phyloP scores from a whole-genome alignment of 345 rosid genomes.

The Eucalyptus marginata region DNA sequence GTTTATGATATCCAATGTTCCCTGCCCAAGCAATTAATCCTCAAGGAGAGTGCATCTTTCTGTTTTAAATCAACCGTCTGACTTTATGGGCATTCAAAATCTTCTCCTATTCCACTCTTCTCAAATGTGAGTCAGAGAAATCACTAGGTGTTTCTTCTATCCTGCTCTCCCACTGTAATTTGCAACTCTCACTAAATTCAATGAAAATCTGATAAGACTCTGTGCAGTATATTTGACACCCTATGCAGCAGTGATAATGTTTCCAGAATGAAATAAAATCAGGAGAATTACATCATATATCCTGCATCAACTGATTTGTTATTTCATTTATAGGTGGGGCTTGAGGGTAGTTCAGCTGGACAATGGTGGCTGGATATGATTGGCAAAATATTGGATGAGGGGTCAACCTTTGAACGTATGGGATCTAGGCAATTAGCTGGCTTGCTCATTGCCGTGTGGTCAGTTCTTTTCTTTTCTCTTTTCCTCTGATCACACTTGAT shows the following conservation, averaged over 20 bases:
- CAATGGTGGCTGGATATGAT: conserved; percentile 95
- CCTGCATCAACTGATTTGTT: background rate
- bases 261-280: background rate
- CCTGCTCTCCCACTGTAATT: background rate
- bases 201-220: background rate
- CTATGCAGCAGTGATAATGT: background rate
- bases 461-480: background rate
- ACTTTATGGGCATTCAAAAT: background rate
- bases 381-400: conserved; percentile 77
- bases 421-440: conserved; percentile 96
- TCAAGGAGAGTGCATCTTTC: background rate
- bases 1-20: background rate
- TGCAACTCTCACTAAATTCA: background rate
- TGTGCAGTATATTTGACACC: background rate
- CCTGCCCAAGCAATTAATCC: background rate
- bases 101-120: background rate
- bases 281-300: background rate
- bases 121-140: background rate
- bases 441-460: conserved; percentile 88
- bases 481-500: background rate
- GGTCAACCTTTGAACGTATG: conserved; percentile 74
- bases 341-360: conserved; percentile 90
- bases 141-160: background rate
- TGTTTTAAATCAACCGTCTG: background rate
- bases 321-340: conserved; percentile 73